Evolutionary conservation across 495 filamentous ascomycete genomes (phyloP).

Genomic region (Poronia punctata): DNA sequence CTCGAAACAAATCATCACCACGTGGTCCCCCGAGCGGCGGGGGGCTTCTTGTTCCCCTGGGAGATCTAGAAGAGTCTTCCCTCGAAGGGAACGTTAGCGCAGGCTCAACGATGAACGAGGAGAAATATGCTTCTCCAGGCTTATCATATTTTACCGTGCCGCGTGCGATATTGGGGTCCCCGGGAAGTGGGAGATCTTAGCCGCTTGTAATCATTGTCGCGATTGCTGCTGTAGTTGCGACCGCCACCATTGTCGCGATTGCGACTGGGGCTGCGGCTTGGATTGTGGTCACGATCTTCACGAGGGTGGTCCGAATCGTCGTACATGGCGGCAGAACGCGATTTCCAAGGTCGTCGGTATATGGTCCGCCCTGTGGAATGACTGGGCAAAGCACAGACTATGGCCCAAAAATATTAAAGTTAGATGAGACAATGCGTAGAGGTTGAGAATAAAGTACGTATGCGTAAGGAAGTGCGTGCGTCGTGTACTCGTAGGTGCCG

Average conservation of each 20-base stretch:
- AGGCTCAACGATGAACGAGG: constrained; percentile 31
- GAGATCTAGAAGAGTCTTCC: constrained; percentile 31
- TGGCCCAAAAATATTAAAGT: no score
- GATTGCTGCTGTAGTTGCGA: constrained; percentile 16
- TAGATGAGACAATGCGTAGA: no score
- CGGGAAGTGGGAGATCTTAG: constrained; percentile 21
- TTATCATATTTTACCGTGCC: constrained; percentile 45
- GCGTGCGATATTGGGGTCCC: constrained; percentile 32
- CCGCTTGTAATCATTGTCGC: constrained; percentile 31
- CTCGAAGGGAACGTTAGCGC: constrained; percentile 30
- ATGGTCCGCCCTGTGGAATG: no score
- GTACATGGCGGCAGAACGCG: no score
- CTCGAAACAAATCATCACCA: constrained; percentile 20
- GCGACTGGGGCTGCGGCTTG: background rate
- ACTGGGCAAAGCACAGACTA: no score
- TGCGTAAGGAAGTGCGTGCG: no score
- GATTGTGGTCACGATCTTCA: background rate
- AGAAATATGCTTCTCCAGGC: constrained; percentile 28
- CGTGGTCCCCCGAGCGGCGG: constrained; percentile 16
- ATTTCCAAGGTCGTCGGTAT: no score
- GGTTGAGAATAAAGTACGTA: no score
- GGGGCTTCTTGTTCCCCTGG: constrained; percentile 23
- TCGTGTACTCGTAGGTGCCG: no score
- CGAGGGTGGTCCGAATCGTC: background rate
- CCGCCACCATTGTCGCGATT: constrained; percentile 17